Base-by-base conservation (phyloP, 768 basidiomycete genomes). In the Boletus speciosus region DNA sequence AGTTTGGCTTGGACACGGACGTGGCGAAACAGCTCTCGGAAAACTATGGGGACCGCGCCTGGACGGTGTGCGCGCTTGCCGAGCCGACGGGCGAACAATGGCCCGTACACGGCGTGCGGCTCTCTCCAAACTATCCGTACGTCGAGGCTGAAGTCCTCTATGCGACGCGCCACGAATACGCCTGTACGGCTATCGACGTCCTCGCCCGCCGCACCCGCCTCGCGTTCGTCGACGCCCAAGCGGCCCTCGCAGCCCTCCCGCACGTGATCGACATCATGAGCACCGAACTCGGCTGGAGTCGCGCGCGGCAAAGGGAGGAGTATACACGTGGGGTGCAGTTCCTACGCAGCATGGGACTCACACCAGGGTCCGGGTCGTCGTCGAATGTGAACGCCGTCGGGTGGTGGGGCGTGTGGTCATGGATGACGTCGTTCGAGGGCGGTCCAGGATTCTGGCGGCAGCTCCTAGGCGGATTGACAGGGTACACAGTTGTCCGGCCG, bases 21-120 rank as follows among this genome's bases (percentile, higher is more conserved):
- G 90, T 98, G 4, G 96, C 96, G 3, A 88, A 88, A 65, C 94
- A 98, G 64, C 78, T 99, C 5, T 84, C 93, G n/a, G 86, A 90
- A 50, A 90, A 86, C 63, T 98, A 99, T 65, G 96, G 96, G 25
- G 94, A 97, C 71, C 88, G 94, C 48, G 94, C 96, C 1, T 98
- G 96, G 96, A 88, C 89, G 0, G 91, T 98, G 0, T 90, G 88
- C 62, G 82, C 84, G 0, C 80, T 94, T 53, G 87, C 90, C 2
- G 78, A 85, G 47, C 82, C 85, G 4, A 93, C 91, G 0, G 88
- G 88, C 29, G 77, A 79, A 51, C 78, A 75, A 11, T 95, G 90
- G 93, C 93, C 94, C n/a, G 72, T 93, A 11, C 85, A 95, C 64
- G 95, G 93, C 25, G 77, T 81, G 49, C 80, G 88, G 5, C 74